Percentiles rank a stretch among this genome's conserved stretches.
Evolutionary conservation across 306 rosid species (phyloP).

Genomic region (Ochetophila trinervis): DNA sequence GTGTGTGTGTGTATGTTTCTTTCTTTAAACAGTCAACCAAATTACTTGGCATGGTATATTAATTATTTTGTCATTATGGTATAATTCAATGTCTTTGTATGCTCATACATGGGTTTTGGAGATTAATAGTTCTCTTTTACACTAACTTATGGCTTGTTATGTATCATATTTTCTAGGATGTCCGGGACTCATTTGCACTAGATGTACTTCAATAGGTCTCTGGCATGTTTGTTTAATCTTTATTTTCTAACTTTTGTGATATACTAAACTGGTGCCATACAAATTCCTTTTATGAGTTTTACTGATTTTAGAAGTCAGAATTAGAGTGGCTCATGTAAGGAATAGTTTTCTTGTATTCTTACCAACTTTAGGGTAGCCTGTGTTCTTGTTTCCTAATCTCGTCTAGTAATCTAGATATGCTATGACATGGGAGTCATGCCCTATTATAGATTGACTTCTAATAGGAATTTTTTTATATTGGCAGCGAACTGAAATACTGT

Average conservation of each 20-base stretch:
- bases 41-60: too few species aligned
- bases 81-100: not conserved
- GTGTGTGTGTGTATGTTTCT: too few species aligned
- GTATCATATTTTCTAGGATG: conserved; percentile 46
- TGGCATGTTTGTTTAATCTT: conserved; percentile 37
- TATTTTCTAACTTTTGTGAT: not conserved
- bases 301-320: not conserved
- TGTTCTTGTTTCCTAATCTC: too few species aligned
- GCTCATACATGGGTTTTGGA: not conserved
- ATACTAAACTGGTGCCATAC: too few species aligned
- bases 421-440: too few species aligned
- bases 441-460: too few species aligned
- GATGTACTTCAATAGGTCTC: conserved; percentile 82
- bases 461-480: too few species aligned
- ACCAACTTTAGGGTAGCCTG: too few species aligned
- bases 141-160: not conserved
- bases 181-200: conserved; percentile 86
- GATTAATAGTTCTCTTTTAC: not conserved
- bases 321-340: too few species aligned
- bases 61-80: not conserved
- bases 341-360: too few species aligned
- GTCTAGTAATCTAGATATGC: too few species aligned
- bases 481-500: not conserved
- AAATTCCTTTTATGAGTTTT: not conserved
- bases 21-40: too few species aligned